These are phyloP conservation scores for Leishmania amazonensis DNA, from an alignment of 208 protist species.

Conservation along the genomic window DNA sequence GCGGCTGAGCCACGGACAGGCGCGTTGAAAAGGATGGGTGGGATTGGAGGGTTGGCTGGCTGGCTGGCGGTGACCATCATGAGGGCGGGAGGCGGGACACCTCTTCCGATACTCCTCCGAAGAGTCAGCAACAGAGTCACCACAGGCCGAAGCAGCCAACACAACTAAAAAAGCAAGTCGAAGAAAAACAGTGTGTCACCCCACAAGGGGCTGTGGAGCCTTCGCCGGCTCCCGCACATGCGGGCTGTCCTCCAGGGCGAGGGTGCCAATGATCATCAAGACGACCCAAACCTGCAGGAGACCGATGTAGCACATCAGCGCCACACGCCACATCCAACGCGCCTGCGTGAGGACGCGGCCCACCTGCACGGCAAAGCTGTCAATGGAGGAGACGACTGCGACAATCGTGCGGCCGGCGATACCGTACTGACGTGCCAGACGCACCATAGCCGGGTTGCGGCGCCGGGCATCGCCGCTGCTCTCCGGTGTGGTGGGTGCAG, in stretches of 20 bases:
- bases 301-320: slow-evolving; percentile 44
- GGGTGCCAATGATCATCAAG: slow-evolving; percentile 24
- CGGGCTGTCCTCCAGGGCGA: slow-evolving; percentile 4
- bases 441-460: slow-evolving; percentile 27
- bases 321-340: slow-evolving; percentile 41
- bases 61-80: background rate
- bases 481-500: background rate
- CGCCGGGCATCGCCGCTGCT: slow-evolving; percentile 9
- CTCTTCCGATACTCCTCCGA: no score
- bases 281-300: slow-evolving; percentile 60
- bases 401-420: slow-evolving; percentile 13
- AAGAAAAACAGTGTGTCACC: background rate
- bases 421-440: slow-evolving; percentile 19
- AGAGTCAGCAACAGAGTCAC: background rate
- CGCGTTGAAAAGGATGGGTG: background rate
- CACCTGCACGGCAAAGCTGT: slow-evolving; percentile 34
- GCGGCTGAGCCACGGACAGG: background rate
- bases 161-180: background rate
- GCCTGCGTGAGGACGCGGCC: slow-evolving; percentile 36
- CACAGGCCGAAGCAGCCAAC: background rate
- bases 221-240: background rate
- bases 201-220: background rate
- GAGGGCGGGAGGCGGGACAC: no score
- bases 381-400: slow-evolving; percentile 21
- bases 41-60: background rate